phyloP scores from a whole-genome alignment of 1,284 basidiomycete genomes.

The Moesziomyces globuligerus region DNA sequence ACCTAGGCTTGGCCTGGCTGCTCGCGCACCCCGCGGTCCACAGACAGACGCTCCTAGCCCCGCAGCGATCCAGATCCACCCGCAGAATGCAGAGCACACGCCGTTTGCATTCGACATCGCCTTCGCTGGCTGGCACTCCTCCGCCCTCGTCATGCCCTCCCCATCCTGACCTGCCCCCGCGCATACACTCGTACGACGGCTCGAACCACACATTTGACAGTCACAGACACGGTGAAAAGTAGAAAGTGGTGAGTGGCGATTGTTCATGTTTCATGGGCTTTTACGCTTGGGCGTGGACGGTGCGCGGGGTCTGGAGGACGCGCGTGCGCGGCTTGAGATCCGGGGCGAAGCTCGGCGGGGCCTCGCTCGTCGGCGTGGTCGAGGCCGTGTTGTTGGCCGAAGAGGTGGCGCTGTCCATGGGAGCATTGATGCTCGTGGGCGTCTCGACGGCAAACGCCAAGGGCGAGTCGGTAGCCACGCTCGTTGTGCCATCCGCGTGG shows the following conservation, averaged over 20 bases:
- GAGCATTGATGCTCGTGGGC: background rate
- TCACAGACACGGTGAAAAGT: too few relatives aligned
- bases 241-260: too few relatives aligned
- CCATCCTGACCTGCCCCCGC: background rate
- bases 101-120: slow-evolving; percentile 49
- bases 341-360: background rate
- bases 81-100: too few relatives aligned
- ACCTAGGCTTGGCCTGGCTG: too few relatives aligned
- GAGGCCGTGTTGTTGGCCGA: slow-evolving; percentile 17
- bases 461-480: background rate
- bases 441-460: background rate
- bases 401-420: slow-evolving; percentile 4
- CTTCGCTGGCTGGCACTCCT: slow-evolving; percentile 45
- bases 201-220: background rate
- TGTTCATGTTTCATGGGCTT: too few relatives aligned
- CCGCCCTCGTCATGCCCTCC: slow-evolving; percentile 27
- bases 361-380: slow-evolving; percentile 30
- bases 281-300: too few relatives aligned
- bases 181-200: too few relatives aligned
- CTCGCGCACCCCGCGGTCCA: too few relatives aligned
- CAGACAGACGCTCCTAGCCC: background rate
- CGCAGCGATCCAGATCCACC: slow-evolving; percentile 5
- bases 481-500: background rate
- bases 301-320: too few relatives aligned
- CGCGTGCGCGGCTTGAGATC: background rate